Conservation (phyloP, 2,329 filamentous ascomycete genomes). For the Fusarium tuaranense region DNA sequence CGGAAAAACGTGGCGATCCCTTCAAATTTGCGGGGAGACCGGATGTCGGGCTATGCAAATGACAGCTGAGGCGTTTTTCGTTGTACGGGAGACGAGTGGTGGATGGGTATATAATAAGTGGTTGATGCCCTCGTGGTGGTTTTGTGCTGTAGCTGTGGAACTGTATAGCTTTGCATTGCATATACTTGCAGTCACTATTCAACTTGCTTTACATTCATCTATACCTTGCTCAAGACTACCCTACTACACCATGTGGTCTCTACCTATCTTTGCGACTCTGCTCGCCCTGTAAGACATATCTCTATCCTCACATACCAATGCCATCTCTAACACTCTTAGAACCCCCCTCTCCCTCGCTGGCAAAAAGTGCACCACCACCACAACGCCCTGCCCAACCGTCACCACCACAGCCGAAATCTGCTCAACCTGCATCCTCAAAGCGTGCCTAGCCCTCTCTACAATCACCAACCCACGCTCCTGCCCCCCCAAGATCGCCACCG, state of each 20-base stretch:
- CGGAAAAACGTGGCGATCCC: neutral
- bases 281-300: conserved; percentile 14
- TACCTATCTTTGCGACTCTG: conserved; percentile 10
- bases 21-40: neutral
- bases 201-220: neutral
- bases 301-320: neutral
- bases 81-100: conserved; percentile 1
- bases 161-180: neutral
- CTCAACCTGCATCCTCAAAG: conserved; percentile 47
- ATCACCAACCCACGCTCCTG: conserved; percentile 48
- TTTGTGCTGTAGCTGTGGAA: neutral
- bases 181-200: neutral
- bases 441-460: conserved; percentile 48
- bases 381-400: conserved; percentile 48
- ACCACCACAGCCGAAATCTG: conserved; percentile 49
- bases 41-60: neutral
- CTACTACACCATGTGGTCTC: conserved; percentile 19
- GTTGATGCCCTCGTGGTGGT: neutral
- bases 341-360: conserved; percentile 8
- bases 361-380: neutral
- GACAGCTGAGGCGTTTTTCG: neutral
- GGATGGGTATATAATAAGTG: conserved; percentile 3
- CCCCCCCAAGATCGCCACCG: conserved; percentile 44
- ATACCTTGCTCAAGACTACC: neutral
- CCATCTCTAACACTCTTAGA: conserved; percentile 19